Conservation (phyloP, 2,329 filamentous ascomycete species). For the Trichoderma simmonsii region DNA sequence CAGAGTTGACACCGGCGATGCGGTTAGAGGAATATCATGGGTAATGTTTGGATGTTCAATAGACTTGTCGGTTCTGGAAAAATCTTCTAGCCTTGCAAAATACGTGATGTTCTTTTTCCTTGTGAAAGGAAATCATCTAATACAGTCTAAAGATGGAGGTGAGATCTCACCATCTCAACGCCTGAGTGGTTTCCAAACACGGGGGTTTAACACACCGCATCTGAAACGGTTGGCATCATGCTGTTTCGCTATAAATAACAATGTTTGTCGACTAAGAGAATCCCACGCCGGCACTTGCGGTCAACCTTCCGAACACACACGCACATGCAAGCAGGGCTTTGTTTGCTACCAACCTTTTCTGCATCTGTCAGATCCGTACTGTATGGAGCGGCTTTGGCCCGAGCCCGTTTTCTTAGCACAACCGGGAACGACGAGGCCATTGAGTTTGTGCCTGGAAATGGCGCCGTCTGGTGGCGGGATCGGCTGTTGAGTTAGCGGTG, state of each 20-base stretch:
- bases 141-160: neutral
- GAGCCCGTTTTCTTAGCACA: neutral
- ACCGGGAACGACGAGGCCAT: neutral
- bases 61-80: neutral
- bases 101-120: neutral
- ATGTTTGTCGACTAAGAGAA: neutral
- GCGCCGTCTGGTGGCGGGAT: neutral
- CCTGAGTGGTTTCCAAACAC: neutral
- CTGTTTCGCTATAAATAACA: neutral
- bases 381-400: neutral
- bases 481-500: neutral
- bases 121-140: neutral
- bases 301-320: neutral
- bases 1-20: neutral
- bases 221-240: neutral
- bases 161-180: neutral
- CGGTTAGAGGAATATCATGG: neutral
- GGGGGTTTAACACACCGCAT: neutral
- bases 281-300: neutral
- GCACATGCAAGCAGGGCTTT: neutral
- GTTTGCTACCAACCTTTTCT: neutral
- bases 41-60: neutral
- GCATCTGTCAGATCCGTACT: neutral
- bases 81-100: neutral
- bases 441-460: slow-evolving; percentile 10